Evolutionary conservation across 805 yeast species (phyloP).

Genomic region (Kuraishia floccosa): DNA sequence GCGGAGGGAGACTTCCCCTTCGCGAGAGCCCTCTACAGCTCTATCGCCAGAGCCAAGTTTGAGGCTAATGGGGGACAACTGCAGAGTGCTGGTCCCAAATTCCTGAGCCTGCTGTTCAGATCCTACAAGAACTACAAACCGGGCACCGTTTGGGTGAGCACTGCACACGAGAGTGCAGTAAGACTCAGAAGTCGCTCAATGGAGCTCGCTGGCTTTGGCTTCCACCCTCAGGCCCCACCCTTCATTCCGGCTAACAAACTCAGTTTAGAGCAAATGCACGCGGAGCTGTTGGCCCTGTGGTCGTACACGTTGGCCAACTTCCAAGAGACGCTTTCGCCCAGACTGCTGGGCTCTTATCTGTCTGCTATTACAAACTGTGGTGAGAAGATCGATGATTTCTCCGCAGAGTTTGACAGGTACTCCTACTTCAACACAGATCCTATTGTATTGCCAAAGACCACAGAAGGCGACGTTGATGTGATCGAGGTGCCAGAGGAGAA

Average conservation of each 20-base stretch:
- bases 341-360: constrained; percentile 39
- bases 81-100: constrained; percentile 2
- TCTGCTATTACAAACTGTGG: constrained; percentile 29
- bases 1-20: constrained; percentile 68
- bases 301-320: constrained; percentile 32
- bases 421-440: neutral
- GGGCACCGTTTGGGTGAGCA: constrained; percentile 15
- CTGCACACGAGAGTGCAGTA: constrained; percentile 26
- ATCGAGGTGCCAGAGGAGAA: constrained; percentile 4
- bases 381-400: constrained; percentile 20
- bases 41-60: constrained; percentile 24
- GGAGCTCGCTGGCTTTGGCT: constrained; percentile 16
- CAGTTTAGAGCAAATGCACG: constrained; percentile 31
- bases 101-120: constrained; percentile 28
- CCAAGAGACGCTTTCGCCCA: constrained; percentile 29
- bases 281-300: constrained; percentile 77
- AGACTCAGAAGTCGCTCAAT: constrained; percentile 25
- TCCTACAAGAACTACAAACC: constrained; percentile 22
- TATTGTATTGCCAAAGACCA: neutral
- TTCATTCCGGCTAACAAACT: constrained; percentile 51
- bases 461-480: constrained; percentile 7
- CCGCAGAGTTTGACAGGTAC: constrained; percentile 18
- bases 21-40: constrained; percentile 54
- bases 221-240: constrained; percentile 39
- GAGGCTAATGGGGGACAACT: neutral